phyloP scores from a whole-genome alignment of 1,284 basidiomycete genomes.

The Irpex lacteus region DNA sequence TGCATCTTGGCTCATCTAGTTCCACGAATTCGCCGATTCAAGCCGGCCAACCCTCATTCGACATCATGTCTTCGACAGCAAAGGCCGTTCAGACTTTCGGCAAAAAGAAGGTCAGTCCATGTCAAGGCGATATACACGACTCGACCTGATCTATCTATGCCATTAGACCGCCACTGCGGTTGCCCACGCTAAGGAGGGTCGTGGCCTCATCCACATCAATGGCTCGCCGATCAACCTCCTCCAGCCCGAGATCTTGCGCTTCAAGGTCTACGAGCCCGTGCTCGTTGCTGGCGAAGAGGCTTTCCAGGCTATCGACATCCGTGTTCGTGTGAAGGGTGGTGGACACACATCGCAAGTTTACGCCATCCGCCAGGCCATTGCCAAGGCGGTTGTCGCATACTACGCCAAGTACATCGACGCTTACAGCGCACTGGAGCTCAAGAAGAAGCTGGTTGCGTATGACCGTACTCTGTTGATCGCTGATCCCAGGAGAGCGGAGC shows the following conservation, averaged over 20 bases:
- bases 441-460: slow-evolving; percentile 95
- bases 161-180: slow-evolving; percentile 92
- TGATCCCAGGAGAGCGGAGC: slow-evolving; percentile 98
- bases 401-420: slow-evolving; percentile 99
- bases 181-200: slow-evolving; percentile 94
- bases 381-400: slow-evolving; percentile 97
- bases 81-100: slow-evolving; percentile 97
- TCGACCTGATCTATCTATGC: not conserved
- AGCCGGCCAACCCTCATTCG: slow-evolving; percentile 19
- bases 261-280: slow-evolving; percentile 98
- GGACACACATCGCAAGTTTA: slow-evolving; percentile 99
- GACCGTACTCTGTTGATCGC: slow-evolving; percentile 95
- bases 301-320: slow-evolving; percentile 89
- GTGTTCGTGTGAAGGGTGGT: slow-evolving; percentile 98
- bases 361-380: slow-evolving; percentile 98
- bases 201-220: slow-evolving; percentile 96
- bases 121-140: slow-evolving; percentile 12
- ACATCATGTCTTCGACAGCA: slow-evolving; percentile 69
- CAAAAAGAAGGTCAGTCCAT: slow-evolving; percentile 86
- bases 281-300: slow-evolving; percentile 87
- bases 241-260: slow-evolving; percentile 91
- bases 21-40: slow-evolving; percentile 23
- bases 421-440: slow-evolving; percentile 93
- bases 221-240: slow-evolving; percentile 95
- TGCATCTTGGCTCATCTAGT: slow-evolving; percentile 11